Base-by-base conservation (phyloP, 164 flowering plant species). In the Annona squamosa region DNA sequence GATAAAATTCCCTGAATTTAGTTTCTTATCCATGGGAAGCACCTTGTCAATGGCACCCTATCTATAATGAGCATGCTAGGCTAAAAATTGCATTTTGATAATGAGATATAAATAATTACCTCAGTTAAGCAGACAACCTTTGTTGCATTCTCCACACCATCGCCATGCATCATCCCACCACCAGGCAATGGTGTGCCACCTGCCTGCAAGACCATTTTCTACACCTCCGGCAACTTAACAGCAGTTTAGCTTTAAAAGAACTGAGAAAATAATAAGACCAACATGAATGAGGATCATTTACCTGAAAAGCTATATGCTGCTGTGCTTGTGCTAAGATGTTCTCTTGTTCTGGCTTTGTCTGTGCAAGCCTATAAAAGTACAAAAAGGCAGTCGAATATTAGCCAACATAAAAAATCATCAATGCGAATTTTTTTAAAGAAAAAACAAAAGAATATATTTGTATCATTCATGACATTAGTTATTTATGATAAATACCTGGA, bases 281-380 rank as follows among this genome's bases (percentile, higher is more conserved):
- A 43, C 64, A 45, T 13, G 13, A 65, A 43, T n/a, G 61, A 6
- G 56, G 5, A 41, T 26, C 13, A 18, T 72, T 73, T 82, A 89
- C 97, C 92, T 92, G 97, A 48, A 89, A 79, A 19, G 91, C 90
- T 73, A 91, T 86, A 72, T 90, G 94, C 73, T 90, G 97, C 64
- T 89, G 93, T 48, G 96, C 96, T 72, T 89, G 94, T 19, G 84
- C 83, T 73, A 92, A 81, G 66, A 92, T 80, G 79, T 70, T 81
- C 63, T 89, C 96, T 81, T 91, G 98, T 46, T 92, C 96, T 46
- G 87, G 66, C 72, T 87, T 92, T 46, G 81, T 74, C 77, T 87
- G 96, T 46, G 82, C 86, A 62, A 76, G 80, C 82, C 87, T 82
- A 83, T 74, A 74, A 71, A 76, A 75, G 62, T 52, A 4, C 67